A percentile compares a stretch with the other conserved stretches of the same genome.
Conservation (phyloP, 257 asterid genomes). For the Fraxinus anomala region DNA sequence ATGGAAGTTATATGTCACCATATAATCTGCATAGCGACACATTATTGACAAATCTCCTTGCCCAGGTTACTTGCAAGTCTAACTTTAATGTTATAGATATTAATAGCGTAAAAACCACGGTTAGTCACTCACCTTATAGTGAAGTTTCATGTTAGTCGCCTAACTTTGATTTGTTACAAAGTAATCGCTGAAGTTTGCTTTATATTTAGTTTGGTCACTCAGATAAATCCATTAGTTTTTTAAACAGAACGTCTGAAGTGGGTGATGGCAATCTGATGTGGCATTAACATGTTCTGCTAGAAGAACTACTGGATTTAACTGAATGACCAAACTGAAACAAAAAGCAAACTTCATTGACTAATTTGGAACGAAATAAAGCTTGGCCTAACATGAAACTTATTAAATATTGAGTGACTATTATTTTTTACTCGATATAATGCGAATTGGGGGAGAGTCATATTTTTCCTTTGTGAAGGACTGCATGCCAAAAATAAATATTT, state of each 20-base stretch:
- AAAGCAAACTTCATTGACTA: neutral
- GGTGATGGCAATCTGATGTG: neutral
- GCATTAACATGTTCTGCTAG: neutral
- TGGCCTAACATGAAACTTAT: neutral
- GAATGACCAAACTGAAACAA: neutral
- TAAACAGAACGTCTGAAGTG: neutral
- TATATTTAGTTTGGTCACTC: neutral
- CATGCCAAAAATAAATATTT: slow-evolving; percentile 7
- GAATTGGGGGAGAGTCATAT: slow-evolving; percentile 2
- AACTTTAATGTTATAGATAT: slow-evolving; percentile 11
- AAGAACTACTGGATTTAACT: neutral
- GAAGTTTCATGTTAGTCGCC: neutral
- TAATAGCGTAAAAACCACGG: neutral
- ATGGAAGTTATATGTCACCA: slow-evolving; percentile 95
- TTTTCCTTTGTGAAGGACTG: neutral
- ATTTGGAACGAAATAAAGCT: neutral
- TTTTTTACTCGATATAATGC: neutral
- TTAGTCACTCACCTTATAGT: neutral
- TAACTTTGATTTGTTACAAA: neutral
- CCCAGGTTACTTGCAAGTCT: slow-evolving; percentile 65
- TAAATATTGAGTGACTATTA: neutral
- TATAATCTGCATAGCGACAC: slow-evolving; percentile 78
- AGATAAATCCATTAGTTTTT: neutral
- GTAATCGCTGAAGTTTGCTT: neutral
- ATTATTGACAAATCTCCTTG: slow-evolving; percentile 86